Evolutionary conservation across 805 yeast species (phyloP).

Genomic region (Metschnikowia shivogae): DNA sequence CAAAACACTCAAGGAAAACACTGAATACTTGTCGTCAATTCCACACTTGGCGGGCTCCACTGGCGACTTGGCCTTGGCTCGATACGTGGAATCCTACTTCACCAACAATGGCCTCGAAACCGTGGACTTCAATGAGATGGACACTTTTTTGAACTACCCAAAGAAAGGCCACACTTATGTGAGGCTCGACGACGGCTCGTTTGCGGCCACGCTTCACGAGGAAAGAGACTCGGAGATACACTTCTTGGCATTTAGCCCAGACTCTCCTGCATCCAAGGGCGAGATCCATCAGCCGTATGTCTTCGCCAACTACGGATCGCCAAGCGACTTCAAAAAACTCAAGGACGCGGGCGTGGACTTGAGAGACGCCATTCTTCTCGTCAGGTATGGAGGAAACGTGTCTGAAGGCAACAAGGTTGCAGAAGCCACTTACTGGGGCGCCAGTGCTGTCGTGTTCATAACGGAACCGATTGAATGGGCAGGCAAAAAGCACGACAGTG

Average conservation of each 20-base stretch:
- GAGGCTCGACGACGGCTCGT: conserved; percentile 30
- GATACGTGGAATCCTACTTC: conserved; percentile 59
- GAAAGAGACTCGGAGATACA: conserved; percentile 29
- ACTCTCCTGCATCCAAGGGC: conserved; percentile 51
- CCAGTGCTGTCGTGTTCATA: conserved; percentile 66
- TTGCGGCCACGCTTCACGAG: conserved; percentile 38
- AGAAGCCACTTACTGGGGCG: conserved; percentile 54
- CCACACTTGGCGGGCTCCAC: conserved; percentile 87
- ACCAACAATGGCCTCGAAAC: conserved; percentile 50
- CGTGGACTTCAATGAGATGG: conserved; percentile 48
- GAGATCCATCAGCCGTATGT: conserved; percentile 49
- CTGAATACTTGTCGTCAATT: conserved; percentile 72
- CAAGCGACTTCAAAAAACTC: conserved; percentile 48
- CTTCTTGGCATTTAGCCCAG: conserved; percentile 60
- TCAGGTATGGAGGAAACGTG: conserved; percentile 50
- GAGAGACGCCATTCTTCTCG: conserved; percentile 50
- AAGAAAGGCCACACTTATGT: conserved; percentile 26
- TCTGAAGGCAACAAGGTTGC: conserved; percentile 37
- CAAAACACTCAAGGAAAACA: conserved; percentile 55
- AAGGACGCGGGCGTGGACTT: conserved; percentile 33
- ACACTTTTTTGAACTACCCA: conserved; percentile 67
- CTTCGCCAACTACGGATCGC: conserved; percentile 65
- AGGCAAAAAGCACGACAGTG: conserved; percentile 26
- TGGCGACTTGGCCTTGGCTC: conserved; percentile 73
- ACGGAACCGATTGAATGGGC: conserved; percentile 24